Conservation (phyloP, 371 early-diverging fungal species). For the Rhizopus sp. region DNA sequence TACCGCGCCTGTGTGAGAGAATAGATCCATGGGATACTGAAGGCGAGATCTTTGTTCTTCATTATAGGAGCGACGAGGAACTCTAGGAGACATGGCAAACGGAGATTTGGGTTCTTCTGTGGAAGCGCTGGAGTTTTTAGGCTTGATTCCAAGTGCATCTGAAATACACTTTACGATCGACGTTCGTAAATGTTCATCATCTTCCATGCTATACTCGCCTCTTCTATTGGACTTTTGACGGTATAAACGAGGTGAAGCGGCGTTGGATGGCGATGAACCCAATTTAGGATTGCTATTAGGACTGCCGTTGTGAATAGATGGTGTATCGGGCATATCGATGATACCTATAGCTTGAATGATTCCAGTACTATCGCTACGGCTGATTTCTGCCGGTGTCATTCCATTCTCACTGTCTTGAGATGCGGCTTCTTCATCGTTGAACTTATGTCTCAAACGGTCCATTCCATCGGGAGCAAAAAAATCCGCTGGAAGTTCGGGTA, state of each 20-base stretch:
- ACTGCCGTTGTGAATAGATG: slow-evolving; percentile 24
- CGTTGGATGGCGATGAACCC: not conserved
- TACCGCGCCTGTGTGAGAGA: slow-evolving; percentile 45
- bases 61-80: slow-evolving; percentile 12
- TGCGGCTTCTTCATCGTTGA: slow-evolving; percentile 37
- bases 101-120: slow-evolving; percentile 4
- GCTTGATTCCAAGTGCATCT: slow-evolving; percentile 32
- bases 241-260: slow-evolving; percentile 10
- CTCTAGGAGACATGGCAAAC: slow-evolving; percentile 15
- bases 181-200: slow-evolving; percentile 62
- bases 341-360: slow-evolving; percentile 44
- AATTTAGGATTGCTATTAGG: not conserved
- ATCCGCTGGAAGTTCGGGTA: slow-evolving; percentile 52
- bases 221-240: slow-evolving; percentile 22
- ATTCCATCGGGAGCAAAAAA: slow-evolving; percentile 69
- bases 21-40: slow-evolving; percentile 44
- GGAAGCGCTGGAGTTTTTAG: not conserved
- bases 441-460: slow-evolving; percentile 69
- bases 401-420: slow-evolving; percentile 23
- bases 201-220: slow-evolving; percentile 61
- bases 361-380: slow-evolving; percentile 33
- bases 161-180: slow-evolving; percentile 71
- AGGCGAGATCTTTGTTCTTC: not conserved
- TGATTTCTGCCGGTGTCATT: slow-evolving; percentile 23
- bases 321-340: slow-evolving; percentile 37